Evolutionary conservation across 1,139 yeast species (phyloP).

Genomic region (Pichia terricola): DNA sequence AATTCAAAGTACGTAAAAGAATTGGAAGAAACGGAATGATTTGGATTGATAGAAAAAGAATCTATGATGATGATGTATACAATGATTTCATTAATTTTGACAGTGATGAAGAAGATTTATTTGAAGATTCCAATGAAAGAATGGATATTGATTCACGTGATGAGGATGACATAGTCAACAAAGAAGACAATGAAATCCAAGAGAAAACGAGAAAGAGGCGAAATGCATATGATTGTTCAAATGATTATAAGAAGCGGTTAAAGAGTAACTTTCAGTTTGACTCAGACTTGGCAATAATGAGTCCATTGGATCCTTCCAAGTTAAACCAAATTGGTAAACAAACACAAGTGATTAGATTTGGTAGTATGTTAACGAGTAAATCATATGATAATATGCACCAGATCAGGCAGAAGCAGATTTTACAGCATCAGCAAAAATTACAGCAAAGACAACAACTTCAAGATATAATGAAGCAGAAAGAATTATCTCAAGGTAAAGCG

Average conservation of each 20-base stretch:
- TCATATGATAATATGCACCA: constrained; percentile 61
- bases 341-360: constrained; percentile 84
- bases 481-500: not conserved
- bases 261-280: constrained; percentile 74
- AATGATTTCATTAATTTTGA: constrained; percentile 29
- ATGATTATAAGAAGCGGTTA: constrained; percentile 45
- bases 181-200: constrained; percentile 4
- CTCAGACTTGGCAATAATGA: constrained; percentile 46
- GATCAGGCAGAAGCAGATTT: constrained; percentile 33
- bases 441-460: constrained; percentile 23
- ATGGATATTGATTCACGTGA: constrained; percentile 18
- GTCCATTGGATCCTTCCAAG: constrained; percentile 57
- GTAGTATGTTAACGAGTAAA: constrained; percentile 81
- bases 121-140: constrained; percentile 17
- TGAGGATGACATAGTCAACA: constrained; percentile 11
- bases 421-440: constrained; percentile 43
- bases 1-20: constrained; percentile 64
- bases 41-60: constrained; percentile 57
- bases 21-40: constrained; percentile 62
- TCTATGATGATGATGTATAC: constrained; percentile 35
- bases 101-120: constrained; percentile 24
- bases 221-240: constrained; percentile 48
- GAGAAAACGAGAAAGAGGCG: constrained; percentile 14
- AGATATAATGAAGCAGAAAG: not conserved
- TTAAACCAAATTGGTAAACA: constrained; percentile 77